Percentiles rank a stretch among this genome's conserved stretches.
Evolutionary conservation across 2,329 filamentous ascomycete species (phyloP).

Genomic region (Eurotiales sp.): DNA sequence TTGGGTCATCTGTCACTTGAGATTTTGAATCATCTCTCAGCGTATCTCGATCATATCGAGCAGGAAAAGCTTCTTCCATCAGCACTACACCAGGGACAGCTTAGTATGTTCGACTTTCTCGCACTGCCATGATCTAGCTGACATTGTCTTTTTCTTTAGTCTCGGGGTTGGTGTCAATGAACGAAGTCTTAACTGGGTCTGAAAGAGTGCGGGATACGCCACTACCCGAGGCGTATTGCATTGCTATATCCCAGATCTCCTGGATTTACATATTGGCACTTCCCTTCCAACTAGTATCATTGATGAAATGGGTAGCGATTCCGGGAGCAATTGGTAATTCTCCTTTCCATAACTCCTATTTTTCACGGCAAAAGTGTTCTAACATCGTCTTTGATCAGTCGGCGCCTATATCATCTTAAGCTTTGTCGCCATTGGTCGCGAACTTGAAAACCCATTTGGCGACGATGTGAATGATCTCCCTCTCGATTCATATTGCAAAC

Average conservation of each 20-base stretch:
- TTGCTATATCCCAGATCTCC: conserved; percentile 80
- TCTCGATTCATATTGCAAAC: conserved; percentile 71
- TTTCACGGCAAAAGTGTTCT: too few species aligned
- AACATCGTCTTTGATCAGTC: conserved; percentile 22
- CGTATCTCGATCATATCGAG: conserved; percentile 62
- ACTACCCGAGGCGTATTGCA: conserved; percentile 76
- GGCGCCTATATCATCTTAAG: conserved; percentile 81
- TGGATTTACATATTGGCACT: conserved; percentile 78
- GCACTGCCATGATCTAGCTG: not conserved
- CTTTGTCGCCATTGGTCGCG: conserved; percentile 69
- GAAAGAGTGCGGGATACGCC: conserved; percentile 80
- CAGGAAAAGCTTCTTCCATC: conserved; percentile 34
- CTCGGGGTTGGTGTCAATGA: conserved; percentile 60
- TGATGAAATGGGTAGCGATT: conserved; percentile 70
- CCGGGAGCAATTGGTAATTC: conserved; percentile 61
- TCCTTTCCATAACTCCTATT: not conserved
- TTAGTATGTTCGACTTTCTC: conserved; percentile 23
- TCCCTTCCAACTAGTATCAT: conserved; percentile 70
- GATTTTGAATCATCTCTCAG: conserved; percentile 68
- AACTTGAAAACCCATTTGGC: conserved; percentile 84
- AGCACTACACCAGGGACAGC: conserved; percentile 36
- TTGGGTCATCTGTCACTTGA: conserved; percentile 82
- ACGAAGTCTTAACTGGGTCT: conserved; percentile 67
- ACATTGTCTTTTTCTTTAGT: conserved; percentile 32
- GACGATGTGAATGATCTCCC: conserved; percentile 79